Percentiles rank a stretch among this genome's conserved stretches.
These are phyloP conservation scores for Ampelocalamus luodianensis DNA, from an alignment of 176 grass and related monocot species.

Conservation along the genomic window DNA sequence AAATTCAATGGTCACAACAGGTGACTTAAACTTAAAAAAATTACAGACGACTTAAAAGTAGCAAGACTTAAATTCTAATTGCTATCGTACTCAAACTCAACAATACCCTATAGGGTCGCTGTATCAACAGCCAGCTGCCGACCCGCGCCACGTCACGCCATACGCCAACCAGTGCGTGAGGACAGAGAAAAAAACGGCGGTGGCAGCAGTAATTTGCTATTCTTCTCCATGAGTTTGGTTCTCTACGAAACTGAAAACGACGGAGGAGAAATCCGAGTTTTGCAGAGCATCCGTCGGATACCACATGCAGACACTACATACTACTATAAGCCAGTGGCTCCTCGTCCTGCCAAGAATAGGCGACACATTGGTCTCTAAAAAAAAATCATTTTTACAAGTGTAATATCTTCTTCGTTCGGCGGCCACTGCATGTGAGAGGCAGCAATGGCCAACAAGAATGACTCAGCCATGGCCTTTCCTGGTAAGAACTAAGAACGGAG, in stretches of 20 bases:
- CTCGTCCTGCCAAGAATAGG: slow-evolving; percentile 32
- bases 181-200: too few species aligned
- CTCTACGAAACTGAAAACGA: slow-evolving; percentile 22
- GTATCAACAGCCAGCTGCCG: too few species aligned
- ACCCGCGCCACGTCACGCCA: too few species aligned
- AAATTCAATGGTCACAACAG: too few species aligned
- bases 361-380: background rate
- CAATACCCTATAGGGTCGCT: too few species aligned
- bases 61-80: too few species aligned
- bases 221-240: background rate
- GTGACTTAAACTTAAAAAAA: too few species aligned
- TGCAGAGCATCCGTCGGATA: background rate
- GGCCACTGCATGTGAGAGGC: slow-evolving; percentile 10
- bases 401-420: too few species aligned
- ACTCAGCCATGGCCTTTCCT: slow-evolving; percentile 38
- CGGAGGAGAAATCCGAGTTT: slow-evolving; percentile 29
- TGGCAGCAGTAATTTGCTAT: too few species aligned
- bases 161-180: too few species aligned
- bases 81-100: too few species aligned
- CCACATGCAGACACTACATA: background rate
- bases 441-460: slow-evolving; percentile 5
- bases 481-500: slow-evolving; percentile 41
- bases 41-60: too few species aligned
- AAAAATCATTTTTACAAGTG: background rate
- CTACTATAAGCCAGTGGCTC: slow-evolving; percentile 6